A percentile compares a stretch with the other conserved stretches of the same genome.
Conservation (phyloP, 2,329 filamentous ascomycete species). For the Akanthomyces lecanii region DNA sequence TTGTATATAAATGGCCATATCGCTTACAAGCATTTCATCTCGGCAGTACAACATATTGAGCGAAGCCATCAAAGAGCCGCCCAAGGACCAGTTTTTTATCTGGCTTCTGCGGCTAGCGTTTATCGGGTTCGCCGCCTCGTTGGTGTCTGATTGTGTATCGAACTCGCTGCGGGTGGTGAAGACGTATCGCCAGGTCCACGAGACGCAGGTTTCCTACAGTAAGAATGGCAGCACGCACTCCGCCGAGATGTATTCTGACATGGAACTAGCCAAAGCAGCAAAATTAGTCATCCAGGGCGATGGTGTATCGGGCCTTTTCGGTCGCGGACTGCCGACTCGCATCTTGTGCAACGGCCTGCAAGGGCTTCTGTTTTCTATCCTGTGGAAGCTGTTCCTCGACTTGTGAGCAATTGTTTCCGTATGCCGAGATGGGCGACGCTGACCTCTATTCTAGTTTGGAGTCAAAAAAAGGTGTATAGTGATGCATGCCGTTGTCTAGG, state of each 20-base stretch:
- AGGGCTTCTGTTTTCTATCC: conserved; percentile 43
- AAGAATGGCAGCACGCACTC: conserved; percentile 15
- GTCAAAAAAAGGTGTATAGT: background rate
- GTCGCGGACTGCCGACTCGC: conserved; percentile 43
- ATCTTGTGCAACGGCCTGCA: conserved; percentile 47
- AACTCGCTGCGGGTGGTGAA: conserved; percentile 46
- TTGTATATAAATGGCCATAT: background rate
- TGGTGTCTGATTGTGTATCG: conserved; percentile 42
- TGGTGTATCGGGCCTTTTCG: conserved; percentile 39
- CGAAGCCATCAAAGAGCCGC: conserved; percentile 36
- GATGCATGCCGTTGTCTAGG: no score
- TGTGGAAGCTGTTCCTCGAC: conserved; percentile 47
- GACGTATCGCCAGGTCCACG: conserved; percentile 47
- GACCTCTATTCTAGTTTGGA: background rate
- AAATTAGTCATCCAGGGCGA: conserved; percentile 37
- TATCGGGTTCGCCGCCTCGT: conserved; percentile 28
- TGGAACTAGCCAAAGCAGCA: conserved; percentile 37
- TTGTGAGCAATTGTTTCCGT: conserved; percentile 33
- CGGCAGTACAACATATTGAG: conserved; percentile 41
- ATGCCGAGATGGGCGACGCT: background rate
- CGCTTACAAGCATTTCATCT: background rate
- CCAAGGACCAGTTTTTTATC: conserved; percentile 35
- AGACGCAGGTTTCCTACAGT: conserved; percentile 44
- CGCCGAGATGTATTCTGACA: background rate
- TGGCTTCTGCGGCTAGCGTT: conserved; percentile 42